Base-by-base conservation (phyloP, 768 basidiomycete genomes). In the Suillus sp. region DNA sequence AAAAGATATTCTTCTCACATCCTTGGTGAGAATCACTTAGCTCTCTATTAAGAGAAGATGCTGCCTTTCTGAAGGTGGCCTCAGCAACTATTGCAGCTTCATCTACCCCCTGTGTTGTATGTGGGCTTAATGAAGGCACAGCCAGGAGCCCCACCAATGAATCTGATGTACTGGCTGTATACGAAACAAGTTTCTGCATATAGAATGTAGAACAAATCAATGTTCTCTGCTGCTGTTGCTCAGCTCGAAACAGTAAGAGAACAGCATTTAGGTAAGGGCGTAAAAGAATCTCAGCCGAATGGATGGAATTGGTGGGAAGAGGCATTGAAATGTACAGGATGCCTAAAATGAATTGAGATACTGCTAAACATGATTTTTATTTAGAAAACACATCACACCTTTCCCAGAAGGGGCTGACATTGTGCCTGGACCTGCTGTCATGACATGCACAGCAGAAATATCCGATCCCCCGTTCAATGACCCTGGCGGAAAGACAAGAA, bases 401-500 rank as follows among this genome's bases (percentile, higher is more conserved):
- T 87, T 88, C 2, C 86, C 90, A 56, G 80, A 77, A 0, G 94
- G 94, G 25, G 90, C 82, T 5, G 90, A 87, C 78, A 93, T 78
- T 16, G 88, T 88, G 10, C 85, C 88, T 69, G 89, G 85, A 2
- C 93, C 94, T 1, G 86, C 84, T 25, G 91, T 77, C 38, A 95
- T 74, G 1, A 82, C 86, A 54, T 86, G 88, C 3, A 85, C 88
- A 4, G 86, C 78, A 1, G 78, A 78, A 5, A 74, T 74, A 2
- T 80, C 78, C 25, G 87, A 87, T 32, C 80, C 84, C 45, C 65
- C 72, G 1, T 72, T 60, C 9, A 91, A 69, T 0, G 86, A 83
- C 1, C 77, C 78, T 1, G 93, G 94, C 0, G 93, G 91, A 66
- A 94, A 93, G 5, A 94, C 81, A 6, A 95, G 71, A 16, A 94